Evolutionary conservation across 2,329 filamentous ascomycete species (phyloP).

Genomic region (Botrytis squamosa): DNA sequence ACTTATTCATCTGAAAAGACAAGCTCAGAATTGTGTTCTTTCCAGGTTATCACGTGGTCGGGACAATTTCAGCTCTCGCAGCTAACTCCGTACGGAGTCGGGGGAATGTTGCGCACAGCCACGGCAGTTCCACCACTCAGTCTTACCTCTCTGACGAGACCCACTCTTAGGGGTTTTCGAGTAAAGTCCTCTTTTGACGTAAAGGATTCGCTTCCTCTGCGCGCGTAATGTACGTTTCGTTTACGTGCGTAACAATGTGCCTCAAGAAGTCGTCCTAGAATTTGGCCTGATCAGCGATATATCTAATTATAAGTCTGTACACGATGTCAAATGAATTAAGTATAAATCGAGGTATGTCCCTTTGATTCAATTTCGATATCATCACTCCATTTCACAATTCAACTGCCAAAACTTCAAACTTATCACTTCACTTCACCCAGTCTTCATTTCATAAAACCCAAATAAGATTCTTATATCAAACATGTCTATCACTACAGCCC

Average conservation of each 20-base stretch:
- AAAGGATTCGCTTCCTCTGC: not conserved
- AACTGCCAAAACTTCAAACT: not conserved
- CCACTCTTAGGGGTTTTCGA: not conserved
- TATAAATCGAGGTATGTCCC: not conserved
- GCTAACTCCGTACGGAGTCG: not conserved
- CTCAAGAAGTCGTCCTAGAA: not conserved
- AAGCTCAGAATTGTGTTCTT: not conserved
- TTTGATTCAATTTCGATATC: not conserved
- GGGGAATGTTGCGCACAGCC: not conserved
- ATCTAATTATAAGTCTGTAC: not conserved
- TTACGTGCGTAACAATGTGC: not conserved
- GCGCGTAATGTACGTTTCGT: not conserved
- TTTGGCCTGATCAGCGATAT: not conserved
- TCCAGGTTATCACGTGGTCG: not conserved
- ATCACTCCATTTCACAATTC: not conserved
- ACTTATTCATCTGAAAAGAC: not conserved
- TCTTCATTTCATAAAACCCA: not conserved
- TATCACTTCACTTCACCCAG: not conserved
- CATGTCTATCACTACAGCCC: not conserved
- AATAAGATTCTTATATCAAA: not conserved
- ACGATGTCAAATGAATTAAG: not conserved
- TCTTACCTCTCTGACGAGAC: not conserved
- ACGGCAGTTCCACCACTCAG: not conserved
- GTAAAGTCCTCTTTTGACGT: not conserved
- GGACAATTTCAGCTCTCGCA: not conserved